Evolutionary conservation across 1,284 basidiomycete genomes (phyloP), one percentile per base, ranked within the genome.

Genomic region (Ustilago hordei): DNA sequence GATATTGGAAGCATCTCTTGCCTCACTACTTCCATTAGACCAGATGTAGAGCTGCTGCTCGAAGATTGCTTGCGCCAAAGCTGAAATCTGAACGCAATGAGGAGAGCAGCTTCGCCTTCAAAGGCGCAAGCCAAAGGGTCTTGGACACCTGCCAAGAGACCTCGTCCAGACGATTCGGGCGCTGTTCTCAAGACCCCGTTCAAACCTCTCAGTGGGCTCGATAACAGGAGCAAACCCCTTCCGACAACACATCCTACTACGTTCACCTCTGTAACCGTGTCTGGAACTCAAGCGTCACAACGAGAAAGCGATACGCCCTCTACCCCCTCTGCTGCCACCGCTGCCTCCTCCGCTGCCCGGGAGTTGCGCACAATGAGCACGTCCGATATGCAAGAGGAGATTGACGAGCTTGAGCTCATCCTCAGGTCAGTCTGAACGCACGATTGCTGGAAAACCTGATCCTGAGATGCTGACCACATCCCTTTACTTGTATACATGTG

Each of bases 61-160:
- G 54, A 55, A 8, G 19, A 15, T 41, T 35, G 41, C 43, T 35
- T 5, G 15, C 32, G 19, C 47, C 52, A 31, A 13, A 36, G 53
- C 57, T 35, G 39, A 28, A 13, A 13, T 13, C 15, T 8, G 3
- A n/a, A 32, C 41, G 45, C 7, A 11, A 74, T 74, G 71, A 59
- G 71, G 19, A 64, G 71, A 36, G 69, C 71, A 39, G 66, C 62
- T 23, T 74, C 71, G 23, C 66, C 71, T 3, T 74, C 71, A 12
- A 74, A 74, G 28, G 31, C 28, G 23, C 48, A 50, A 53, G 61
- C 58, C 11, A 43, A 23, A 1, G 48, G 58, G 2, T 36, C 36
- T 7, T 35, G 23, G 3, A 34, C 61, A n/a, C 50, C 65, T 2
- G 17, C 39, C 0, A 55, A 41, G 19, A 15, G 32, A 4, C 28